Evolutionary conservation across 2,329 filamentous ascomycete species (phyloP).

Genomic region (Macroventuria anomochaeta): DNA sequence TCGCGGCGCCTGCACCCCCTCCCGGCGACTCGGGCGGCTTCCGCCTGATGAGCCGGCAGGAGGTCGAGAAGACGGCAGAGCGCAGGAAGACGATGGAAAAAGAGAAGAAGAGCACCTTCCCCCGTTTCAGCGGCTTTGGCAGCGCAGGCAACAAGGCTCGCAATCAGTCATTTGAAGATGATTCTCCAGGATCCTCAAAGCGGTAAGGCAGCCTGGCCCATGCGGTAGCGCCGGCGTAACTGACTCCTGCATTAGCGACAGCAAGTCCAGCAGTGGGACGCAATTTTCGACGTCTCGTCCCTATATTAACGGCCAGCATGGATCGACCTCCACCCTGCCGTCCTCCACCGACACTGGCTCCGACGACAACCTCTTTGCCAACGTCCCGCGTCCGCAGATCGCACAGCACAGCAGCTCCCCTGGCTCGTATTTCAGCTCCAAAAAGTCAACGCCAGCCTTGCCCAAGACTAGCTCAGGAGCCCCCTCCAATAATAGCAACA

Average conservation of each 20-base stretch:
- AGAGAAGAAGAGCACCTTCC: conserved; percentile 43
- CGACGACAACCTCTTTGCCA: conserved; percentile 47
- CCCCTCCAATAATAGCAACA: conserved; percentile 26
- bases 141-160: conserved; percentile 39
- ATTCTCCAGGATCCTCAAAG: conserved; percentile 45
- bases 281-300: conserved; percentile 43
- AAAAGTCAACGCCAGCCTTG: conserved; percentile 39
- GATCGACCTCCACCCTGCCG: conserved; percentile 49
- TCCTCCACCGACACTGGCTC: conserved; percentile 49
- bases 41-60: conserved; percentile 43
- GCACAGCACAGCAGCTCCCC: conserved; percentile 40
- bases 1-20: conserved; percentile 20
- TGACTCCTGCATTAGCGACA: conserved; percentile 45
- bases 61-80: conserved; percentile 38
- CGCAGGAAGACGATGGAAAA: conserved; percentile 40
- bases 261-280: conserved; percentile 51
- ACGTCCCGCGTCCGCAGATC: conserved; percentile 39
- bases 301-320: conserved; percentile 46
- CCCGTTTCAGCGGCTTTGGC: conserved; percentile 44
- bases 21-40: conserved; percentile 40
- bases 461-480: conserved; percentile 33
- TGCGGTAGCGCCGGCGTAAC: conserved; percentile 33
- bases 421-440: conserved; percentile 28
- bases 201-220: conserved; percentile 39
- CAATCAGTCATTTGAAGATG: conserved; percentile 46